Evolutionary conservation across 495 filamentous ascomycete species (phyloP), one percentile per base, ranked within the genome.

Genomic region (Tuber brumale): DNA sequence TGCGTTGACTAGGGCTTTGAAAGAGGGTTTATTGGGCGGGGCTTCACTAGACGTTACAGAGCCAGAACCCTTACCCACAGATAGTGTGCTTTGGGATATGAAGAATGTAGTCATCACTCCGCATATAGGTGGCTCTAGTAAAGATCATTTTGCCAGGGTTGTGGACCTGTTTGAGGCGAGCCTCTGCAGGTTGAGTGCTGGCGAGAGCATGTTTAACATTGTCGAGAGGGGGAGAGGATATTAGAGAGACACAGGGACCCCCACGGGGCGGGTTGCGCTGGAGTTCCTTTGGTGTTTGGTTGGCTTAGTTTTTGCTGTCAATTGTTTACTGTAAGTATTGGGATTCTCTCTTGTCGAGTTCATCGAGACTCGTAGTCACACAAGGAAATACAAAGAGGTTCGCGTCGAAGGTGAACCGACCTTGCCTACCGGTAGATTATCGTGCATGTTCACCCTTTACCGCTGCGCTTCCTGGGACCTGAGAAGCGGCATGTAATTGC

Each of bases 41-140:
- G 89, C 93, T 16, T 92, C 92, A 69, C 83, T 97, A 61, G 94
- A 97, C 84, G 94, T 97, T 0, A 92, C 93, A 48, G 93, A 95
- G 74, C 93, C 93, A 0, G 94, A 97, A 81, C 94, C 94, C 0
- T 81, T 97, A 78, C 92, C 92, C 0, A 76, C 85, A 41, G 90
- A 91, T 16, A 88, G 90, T 83, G 88, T 90, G 75, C 83, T 97
- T 45, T 95, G 92, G 89, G 88, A 87, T n/a, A 85, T 90, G 79
- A 86, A 89, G 75, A 94, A 95, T 85, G 86, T 92, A 39, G 87
- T 90, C 70, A 87, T 97, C 72, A 94, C 92, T 76, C 94, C 94
- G 44, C 94, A 97, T 87, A 84, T 94, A 27, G 93, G 92, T 83
- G 89, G 90, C 2, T 70, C 86, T 70, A 89, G 89, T 9, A 84